Conservation (phyloP, 306 rosid genomes). For the Rubus parviflorus region DNA sequence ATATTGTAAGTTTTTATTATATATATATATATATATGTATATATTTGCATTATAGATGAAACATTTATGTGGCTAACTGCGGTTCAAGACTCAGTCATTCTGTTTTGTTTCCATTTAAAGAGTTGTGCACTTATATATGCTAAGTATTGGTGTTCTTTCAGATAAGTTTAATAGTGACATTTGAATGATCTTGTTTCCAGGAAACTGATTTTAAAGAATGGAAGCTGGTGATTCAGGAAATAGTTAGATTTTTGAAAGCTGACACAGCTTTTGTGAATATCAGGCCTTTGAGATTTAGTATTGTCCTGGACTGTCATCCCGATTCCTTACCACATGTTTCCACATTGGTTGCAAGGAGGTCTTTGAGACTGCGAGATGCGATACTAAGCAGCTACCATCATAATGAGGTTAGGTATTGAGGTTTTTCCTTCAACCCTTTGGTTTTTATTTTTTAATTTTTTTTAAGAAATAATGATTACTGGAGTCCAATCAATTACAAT, state of each 20-base stretch:
- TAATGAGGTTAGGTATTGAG: conserved; percentile 62
- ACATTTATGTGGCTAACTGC: neutral
- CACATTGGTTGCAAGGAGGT: conserved; percentile 49
- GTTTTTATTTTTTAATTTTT: neutral
- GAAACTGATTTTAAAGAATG: conserved; percentile 91
- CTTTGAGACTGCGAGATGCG: conserved; percentile 73
- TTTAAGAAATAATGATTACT: neutral
- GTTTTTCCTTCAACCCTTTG: conserved; percentile 21
- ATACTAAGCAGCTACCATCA: conserved; percentile 83
- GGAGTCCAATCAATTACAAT: neutral
- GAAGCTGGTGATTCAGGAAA: conserved; percentile 93
- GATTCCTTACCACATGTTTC: conserved; percentile 56
- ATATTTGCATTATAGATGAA: neutral
- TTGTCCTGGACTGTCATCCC: conserved; percentile 78
- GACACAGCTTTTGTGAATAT: conserved; percentile 75
- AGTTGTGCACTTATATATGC: neutral
- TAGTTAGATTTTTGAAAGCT: conserved; percentile 75
- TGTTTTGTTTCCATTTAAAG: neutral
- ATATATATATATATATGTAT: no score
- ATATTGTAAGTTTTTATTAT: neutral
- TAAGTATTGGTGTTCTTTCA: conserved; percentile 26
- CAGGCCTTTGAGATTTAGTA: conserved; percentile 88
- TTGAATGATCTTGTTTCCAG: conserved; percentile 46
- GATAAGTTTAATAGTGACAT: conserved; percentile 34
- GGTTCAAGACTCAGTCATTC: neutral